Percentiles rank a stretch among this genome's conserved stretches.
Evolutionary conservation across 192 early-diverging fungal genomes (phyloP).

Genomic region (Linnemannia schmuckeri): DNA sequence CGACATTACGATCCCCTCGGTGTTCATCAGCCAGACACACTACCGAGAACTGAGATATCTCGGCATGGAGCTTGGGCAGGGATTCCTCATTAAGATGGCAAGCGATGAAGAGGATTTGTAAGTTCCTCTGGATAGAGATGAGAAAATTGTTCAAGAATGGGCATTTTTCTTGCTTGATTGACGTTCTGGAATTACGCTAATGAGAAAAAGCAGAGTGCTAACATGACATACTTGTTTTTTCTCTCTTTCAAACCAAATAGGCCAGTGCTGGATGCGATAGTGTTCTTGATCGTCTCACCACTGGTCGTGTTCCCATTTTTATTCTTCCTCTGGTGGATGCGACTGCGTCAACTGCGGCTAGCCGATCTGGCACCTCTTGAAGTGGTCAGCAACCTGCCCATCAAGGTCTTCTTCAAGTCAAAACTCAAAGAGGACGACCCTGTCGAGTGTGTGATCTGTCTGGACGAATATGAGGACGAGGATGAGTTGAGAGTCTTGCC

Average conservation of each 20-base stretch:
- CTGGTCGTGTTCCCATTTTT: conserved; percentile 82
- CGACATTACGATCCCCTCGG: conserved; percentile 88
- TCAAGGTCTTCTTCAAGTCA: conserved; percentile 72
- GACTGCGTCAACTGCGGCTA: conserved; percentile 77
- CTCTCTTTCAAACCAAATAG: conserved; percentile 20
- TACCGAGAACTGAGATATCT: conserved; percentile 70
- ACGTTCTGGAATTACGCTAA: neutral
- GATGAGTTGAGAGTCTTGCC: conserved; percentile 85
- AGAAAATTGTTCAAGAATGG: neutral
- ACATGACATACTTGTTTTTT: neutral
- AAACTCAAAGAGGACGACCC: conserved; percentile 79
- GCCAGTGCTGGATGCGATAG: conserved; percentile 82
- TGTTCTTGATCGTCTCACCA: conserved; percentile 87
- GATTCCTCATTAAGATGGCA: conserved; percentile 21
- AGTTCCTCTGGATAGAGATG: neutral
- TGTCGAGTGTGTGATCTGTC: conserved; percentile 90
- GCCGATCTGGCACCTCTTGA: conserved; percentile 84
- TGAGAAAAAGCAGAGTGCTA: neutral
- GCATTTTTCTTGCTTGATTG: neutral
- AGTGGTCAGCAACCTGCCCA: conserved; percentile 80
- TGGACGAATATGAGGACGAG: conserved; percentile 89
- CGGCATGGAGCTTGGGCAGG: conserved; percentile 51
- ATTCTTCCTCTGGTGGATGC: conserved; percentile 78
- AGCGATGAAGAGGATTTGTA: conserved; percentile 49
- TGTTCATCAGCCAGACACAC: conserved; percentile 82